A percentile compares a stretch with the other conserved stretches of the same genome.
phyloP scores from a whole-genome alignment of 2,329 filamentous ascomycete genomes.

The Alternaria rosae region DNA sequence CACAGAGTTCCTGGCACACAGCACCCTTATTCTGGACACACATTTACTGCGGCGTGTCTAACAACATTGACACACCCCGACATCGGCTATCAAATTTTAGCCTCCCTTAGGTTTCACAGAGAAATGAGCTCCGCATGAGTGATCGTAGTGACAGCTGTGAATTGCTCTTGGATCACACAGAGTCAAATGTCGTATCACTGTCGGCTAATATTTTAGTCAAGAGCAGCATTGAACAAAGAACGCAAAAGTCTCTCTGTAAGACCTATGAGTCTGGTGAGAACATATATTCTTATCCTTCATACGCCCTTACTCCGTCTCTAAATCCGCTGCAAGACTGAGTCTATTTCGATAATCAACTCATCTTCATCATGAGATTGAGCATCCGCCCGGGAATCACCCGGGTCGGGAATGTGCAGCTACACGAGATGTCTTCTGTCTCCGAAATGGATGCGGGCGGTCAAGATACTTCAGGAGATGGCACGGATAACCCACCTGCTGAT shows the following conservation, averaged over 20 bases:
- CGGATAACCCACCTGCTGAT: background rate
- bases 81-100: background rate
- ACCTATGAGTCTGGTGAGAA: background rate
- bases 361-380: background rate
- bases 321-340: background rate
- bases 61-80: background rate
- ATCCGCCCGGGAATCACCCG: background rate
- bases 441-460: conserved; percentile 19
- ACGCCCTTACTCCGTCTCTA: background rate
- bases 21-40: background rate
- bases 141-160: background rate
- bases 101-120: background rate
- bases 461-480: background rate
- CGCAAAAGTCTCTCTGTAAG: background rate
- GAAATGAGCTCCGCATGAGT: background rate
- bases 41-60: background rate
- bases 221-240: background rate
- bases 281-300: background rate
- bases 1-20: background rate
- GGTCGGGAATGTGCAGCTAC: conserved; percentile 19
- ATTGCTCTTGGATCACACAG: background rate
- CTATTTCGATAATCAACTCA: background rate
- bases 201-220: background rate
- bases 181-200: background rate
- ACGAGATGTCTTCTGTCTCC: conserved; percentile 13